Evolutionary conservation across 2,329 filamentous ascomycete species (phyloP).

Genomic region (Cercospora zeae-maydis): DNA sequence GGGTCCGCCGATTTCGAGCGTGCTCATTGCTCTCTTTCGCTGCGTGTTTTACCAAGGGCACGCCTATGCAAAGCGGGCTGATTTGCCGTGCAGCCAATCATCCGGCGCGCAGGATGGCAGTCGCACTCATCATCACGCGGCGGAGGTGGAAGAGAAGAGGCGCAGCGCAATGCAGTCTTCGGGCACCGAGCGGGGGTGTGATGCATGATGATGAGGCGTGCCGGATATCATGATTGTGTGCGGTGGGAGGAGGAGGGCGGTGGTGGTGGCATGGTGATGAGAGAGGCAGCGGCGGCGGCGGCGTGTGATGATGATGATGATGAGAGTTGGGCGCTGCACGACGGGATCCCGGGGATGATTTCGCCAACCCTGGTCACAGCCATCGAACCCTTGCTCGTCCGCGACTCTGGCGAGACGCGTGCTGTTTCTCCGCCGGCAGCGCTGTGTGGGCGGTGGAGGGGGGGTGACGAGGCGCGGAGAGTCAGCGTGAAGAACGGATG

Average conservation of each 20-base stretch:
- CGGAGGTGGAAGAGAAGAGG: not conserved
- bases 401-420: constrained; percentile 2
- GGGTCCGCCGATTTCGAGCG: not conserved
- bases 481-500: not conserved
- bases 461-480: not conserved
- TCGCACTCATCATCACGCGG: not conserved
- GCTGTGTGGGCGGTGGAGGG: not conserved
- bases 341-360: not conserved
- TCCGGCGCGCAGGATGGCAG: not conserved
- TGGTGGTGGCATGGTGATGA: not conserved
- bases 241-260: too few relatives aligned
- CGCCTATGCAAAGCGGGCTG: constrained; percentile 3
- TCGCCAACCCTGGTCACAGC: not conserved
- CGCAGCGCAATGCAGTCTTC: not conserved
- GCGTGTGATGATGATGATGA: not conserved
- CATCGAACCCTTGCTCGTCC: not conserved
- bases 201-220: too few relatives aligned
- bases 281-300: not conserved
- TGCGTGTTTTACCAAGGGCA: not conserved
- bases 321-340: not conserved
- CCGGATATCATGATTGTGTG: too few relatives aligned
- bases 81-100: constrained; percentile 3
- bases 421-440: not conserved
- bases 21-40: not conserved
- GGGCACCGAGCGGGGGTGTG: not conserved